These are phyloP conservation scores for Lasiodiplodia sp. DNA, from an alignment of 2,329 filamentous ascomycete genomes.

Conservation along the genomic window DNA sequence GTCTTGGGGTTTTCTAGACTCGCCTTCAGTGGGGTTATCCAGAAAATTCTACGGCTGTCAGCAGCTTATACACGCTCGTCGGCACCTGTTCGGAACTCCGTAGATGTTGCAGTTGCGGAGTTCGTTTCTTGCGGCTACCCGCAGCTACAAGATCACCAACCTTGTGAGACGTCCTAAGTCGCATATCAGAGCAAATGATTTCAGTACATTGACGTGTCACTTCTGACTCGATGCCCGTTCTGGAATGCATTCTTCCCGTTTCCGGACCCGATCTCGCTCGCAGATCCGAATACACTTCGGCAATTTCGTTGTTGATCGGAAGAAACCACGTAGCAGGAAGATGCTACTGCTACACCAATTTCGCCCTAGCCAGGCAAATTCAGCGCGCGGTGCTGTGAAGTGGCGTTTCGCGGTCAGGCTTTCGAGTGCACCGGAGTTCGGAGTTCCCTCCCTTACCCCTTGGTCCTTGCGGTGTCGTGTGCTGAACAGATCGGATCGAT, in stretches of 20 bases:
- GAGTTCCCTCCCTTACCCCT: conserved; percentile 23
- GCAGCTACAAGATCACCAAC: not conserved
- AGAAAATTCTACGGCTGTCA: not conserved
- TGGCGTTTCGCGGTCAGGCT: too few relatives aligned
- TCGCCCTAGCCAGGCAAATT: too few relatives aligned
- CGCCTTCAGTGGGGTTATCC: not conserved
- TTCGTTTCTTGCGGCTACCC: conserved; percentile 8
- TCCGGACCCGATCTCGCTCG: not conserved
- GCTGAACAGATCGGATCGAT: not conserved
- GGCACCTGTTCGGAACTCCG: conserved; percentile 13
- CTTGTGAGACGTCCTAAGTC: not conserved
- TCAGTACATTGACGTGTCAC: not conserved
- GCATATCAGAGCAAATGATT: not conserved
- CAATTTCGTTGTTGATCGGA: not conserved
- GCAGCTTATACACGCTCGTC: not conserved
- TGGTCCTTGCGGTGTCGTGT: conserved; percentile 7
- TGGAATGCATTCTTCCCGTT: not conserved
- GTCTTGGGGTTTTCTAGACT: not conserved
- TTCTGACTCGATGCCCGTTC: not conserved
- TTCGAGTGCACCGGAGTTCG: conserved; percentile 6
- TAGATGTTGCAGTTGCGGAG: not conserved
- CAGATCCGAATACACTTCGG: not conserved
- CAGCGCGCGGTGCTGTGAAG: not conserved
- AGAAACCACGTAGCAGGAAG: not conserved
- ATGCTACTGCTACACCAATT: not conserved